A percentile compares a stretch with the other conserved stretches of the same genome.
Evolutionary conservation across 345 rosid species (phyloP).

Genomic region (Populus deltoides): DNA sequence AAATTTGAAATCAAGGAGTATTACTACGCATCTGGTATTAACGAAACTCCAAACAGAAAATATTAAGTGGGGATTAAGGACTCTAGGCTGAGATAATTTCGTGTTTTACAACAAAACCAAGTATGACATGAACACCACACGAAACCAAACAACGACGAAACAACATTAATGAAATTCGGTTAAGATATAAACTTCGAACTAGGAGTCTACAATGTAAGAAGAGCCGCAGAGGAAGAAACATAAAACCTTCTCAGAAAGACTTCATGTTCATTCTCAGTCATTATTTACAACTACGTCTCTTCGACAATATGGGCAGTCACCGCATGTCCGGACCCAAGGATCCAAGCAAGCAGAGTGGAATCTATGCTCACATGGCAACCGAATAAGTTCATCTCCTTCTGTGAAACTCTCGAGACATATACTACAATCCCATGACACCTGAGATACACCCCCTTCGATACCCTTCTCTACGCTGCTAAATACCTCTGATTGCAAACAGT

Average conservation of each 20-base stretch:
- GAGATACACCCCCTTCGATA: constrained; percentile 18
- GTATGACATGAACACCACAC: not conserved
- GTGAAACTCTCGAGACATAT: constrained; percentile 83
- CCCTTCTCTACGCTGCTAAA: constrained; percentile 34
- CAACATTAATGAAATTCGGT: not conserved
- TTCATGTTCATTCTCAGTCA: not conserved
- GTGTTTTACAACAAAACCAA: not conserved
- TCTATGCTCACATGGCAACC: constrained; percentile 63
- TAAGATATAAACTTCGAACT: not conserved
- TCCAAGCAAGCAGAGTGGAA: constrained; percentile 75
- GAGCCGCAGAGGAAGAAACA: not conserved
- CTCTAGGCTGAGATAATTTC: not conserved
- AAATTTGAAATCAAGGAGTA: not conserved
- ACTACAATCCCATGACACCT: constrained; percentile 52
- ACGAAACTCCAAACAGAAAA: not conserved
- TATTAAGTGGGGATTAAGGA: no score
- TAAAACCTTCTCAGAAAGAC: not conserved
- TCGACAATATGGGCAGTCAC: constrained; percentile 93
- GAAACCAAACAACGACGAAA: not conserved
- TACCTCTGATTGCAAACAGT: constrained; percentile 44
- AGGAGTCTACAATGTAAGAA: not conserved
- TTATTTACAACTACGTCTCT: constrained; percentile 39
- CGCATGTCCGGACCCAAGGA: constrained; percentile 87
- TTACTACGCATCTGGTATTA: not conserved
- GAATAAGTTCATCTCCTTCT: constrained; percentile 54